Evolutionary conservation across 2,329 filamentous ascomycete genomes (phyloP), one percentile per base, ranked within the genome.

Genomic region (Tolypocladium nubicola): DNA sequence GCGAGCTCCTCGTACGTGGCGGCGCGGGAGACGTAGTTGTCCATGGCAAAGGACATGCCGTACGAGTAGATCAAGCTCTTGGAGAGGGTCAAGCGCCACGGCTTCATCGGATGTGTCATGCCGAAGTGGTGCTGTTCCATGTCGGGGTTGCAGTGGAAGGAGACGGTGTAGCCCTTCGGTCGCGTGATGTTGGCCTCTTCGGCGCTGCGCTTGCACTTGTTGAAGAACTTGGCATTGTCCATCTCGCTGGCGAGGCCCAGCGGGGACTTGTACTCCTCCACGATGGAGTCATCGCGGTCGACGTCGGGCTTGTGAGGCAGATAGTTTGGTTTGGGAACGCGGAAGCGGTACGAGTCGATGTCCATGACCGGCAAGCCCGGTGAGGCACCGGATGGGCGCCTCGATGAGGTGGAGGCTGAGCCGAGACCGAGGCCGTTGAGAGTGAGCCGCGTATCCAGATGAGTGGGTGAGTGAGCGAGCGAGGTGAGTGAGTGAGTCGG

Each of bases 91-190:
- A 99, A 77, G 40, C 94, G 89, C 93, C 94, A 97, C 59, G 94
- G 94, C 72, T 99, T 99, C 94, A 99, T 99, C 23, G 94, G 94
- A 76, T 99, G 94, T 11, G 90, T 92, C 74, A 90, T 88, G 63
- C 94, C 94, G 71, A 99, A 99, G 72, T 99, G 94, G 73, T 97
- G 93, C 69, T 89, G 88, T 75, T 99, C 94, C 70, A 97, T 95
- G 59, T 90, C 86, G 1, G 92, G 89, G 67, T 97, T 97, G 75
- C 91, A 90, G 71, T 99, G 94, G 74, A 92, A 97, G 11, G 93
- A 97, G 52, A 99, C 93, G 38, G 82, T 91, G 74, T 95, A 92
- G 64, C 91, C 92, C 68, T 88, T 86, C 1, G 93, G 92, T 40
- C 85, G 82, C 55, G 85, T 83, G 66, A 97, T 89, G 63, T 85